Percentiles rank a stretch among this genome's conserved stretches.
These are phyloP conservation scores for Aegilops umbellulata DNA, from an alignment of 176 grass and related monocot species.

Conservation along the genomic window DNA sequence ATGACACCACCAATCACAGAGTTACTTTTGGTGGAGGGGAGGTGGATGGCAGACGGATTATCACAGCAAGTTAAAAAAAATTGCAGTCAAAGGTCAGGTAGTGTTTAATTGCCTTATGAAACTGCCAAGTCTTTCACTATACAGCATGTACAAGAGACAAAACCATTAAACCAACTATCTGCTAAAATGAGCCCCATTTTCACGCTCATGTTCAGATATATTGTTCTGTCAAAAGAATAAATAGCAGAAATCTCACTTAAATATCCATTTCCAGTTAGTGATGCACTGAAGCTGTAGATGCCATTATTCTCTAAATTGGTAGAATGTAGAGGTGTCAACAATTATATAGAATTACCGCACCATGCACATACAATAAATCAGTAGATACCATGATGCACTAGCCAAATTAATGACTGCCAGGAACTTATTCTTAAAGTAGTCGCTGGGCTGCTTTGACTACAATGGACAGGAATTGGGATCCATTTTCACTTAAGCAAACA, in stretches of 20 bases:
- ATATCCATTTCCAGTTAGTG: neutral
- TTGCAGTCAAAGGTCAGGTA: neutral
- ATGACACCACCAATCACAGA: neutral
- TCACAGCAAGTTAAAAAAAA: neutral
- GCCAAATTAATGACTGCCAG: neutral
- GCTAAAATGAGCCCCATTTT: neutral
- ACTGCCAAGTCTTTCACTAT: neutral
- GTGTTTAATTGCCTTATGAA: neutral
- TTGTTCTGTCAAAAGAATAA: neutral
- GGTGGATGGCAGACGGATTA: neutral
- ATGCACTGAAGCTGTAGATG: neutral
- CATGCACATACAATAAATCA: constrained; percentile 15
- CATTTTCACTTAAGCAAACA: neutral
- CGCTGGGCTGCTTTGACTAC: neutral
- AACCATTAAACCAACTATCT: neutral
- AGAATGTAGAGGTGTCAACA: neutral
- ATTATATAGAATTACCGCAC: neutral
- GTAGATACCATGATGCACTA: neutral
- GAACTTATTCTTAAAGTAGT: constrained; percentile 24
- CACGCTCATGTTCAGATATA: neutral
- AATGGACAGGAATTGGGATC: neutral
- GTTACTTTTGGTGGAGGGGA: neutral
- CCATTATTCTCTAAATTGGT: neutral
- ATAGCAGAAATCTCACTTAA: neutral
- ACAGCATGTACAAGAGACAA: neutral